Conservation (phyloP, 768 basidiomycete genomes). For the Leccinum longicurvipes region DNA sequence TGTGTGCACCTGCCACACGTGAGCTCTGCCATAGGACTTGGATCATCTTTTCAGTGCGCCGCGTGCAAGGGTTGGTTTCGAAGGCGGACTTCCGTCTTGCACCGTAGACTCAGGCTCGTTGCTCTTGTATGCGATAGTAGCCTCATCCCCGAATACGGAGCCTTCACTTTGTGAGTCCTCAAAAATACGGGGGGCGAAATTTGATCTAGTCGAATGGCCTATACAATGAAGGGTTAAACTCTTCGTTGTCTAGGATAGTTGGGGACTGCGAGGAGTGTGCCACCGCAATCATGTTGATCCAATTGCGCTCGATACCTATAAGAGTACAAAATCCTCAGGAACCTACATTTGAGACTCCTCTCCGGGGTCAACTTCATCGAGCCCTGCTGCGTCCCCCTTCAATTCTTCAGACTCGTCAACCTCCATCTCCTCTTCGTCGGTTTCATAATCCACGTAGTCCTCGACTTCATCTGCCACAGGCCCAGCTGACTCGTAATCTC, state of each 20-base stretch:
- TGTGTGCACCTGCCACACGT: background rate
- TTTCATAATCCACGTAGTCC: slow-evolving; percentile 29
- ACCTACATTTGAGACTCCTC: slow-evolving; percentile 11
- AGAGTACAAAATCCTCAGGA: background rate
- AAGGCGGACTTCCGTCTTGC: background rate
- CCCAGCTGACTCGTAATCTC: slow-evolving; percentile 23
- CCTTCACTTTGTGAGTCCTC: background rate
- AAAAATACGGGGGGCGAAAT: background rate
- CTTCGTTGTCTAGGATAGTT: background rate
- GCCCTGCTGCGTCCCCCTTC: slow-evolving; percentile 34
- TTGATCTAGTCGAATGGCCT: background rate
- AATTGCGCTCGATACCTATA: background rate
- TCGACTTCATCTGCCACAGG: slow-evolving; percentile 22
- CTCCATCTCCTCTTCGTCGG: slow-evolving; percentile 44
- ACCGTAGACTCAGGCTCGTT: background rate
- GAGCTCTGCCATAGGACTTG: background rate
- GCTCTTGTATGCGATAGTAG: background rate
- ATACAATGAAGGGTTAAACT: too few relatives aligned
- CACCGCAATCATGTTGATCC: background rate
- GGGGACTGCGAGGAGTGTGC: background rate
- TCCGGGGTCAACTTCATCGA: slow-evolving; percentile 30
- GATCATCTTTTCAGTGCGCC: background rate
- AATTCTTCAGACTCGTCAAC: slow-evolving; percentile 46
- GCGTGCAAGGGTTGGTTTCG: background rate
- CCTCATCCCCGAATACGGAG: background rate